Evolutionary conservation across 2,329 filamentous ascomycete genomes (phyloP).

Genomic region (Fusarium sp.): DNA sequence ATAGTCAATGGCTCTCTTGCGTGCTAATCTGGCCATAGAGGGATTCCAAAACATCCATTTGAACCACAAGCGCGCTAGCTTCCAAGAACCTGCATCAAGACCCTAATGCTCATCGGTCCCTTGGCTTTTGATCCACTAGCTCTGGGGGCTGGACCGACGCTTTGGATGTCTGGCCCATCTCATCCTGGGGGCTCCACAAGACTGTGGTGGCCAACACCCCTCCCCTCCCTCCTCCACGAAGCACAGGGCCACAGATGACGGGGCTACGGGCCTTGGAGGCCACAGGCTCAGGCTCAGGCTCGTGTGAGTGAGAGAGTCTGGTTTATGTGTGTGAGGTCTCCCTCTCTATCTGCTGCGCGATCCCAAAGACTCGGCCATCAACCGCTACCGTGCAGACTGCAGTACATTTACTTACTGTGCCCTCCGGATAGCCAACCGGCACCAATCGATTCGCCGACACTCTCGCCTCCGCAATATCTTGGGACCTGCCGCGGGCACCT

Average conservation of each 20-base stretch:
- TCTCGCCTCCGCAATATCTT: constrained; percentile 48
- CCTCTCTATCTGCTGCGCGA: constrained; percentile 21
- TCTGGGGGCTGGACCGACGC: constrained; percentile 18
- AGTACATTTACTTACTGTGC: constrained; percentile 30
- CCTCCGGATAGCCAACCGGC: constrained; percentile 37
- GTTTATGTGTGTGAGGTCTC: not conserved
- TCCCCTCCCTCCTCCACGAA: constrained; percentile 35
- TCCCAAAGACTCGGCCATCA: constrained; percentile 34
- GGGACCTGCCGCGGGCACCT: constrained; percentile 43
- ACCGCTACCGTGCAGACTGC: constrained; percentile 17
- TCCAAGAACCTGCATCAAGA: constrained; percentile 26
- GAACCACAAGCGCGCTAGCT: constrained; percentile 34
- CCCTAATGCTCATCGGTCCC: constrained; percentile 32
- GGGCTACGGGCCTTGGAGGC: constrained; percentile 37
- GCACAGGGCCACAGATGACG: constrained; percentile 38
- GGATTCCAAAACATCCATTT: constrained; percentile 1
- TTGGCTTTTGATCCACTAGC: constrained; percentile 29
- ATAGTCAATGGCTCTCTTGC: not conserved
- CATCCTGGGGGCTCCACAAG: constrained; percentile 37
- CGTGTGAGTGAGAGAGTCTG: constrained; percentile 11
- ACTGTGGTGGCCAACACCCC: constrained; percentile 37
- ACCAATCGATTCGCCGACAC: constrained; percentile 43
- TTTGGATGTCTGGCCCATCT: constrained; percentile 33
- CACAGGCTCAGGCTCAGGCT: constrained; percentile 27
- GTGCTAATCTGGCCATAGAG: not conserved